Conservation (phyloP, 2,329 filamentous ascomycete species). For the Mycosphaerella sp. region DNA sequence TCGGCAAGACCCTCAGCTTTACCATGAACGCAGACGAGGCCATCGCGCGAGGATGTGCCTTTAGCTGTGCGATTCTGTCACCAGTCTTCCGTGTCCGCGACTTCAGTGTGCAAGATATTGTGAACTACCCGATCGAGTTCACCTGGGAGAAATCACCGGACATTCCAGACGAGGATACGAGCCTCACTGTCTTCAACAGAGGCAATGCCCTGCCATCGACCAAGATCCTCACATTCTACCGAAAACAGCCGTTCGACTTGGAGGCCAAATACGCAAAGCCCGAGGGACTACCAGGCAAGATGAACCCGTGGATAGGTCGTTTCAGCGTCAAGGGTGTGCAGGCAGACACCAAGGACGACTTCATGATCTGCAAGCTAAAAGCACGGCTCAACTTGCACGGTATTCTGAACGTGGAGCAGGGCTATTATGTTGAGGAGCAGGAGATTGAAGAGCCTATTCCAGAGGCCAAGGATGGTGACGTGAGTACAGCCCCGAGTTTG, state of each 20-base stretch:
- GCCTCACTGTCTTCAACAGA: conserved; percentile 93
- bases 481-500: conserved; percentile 46
- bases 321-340: conserved; percentile 99
- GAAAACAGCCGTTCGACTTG: conserved; percentile 93
- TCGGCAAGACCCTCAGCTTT: conserved; percentile 86
- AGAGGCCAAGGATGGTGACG: conserved; percentile 66
- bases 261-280: conserved; percentile 91
- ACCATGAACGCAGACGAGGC: conserved; percentile 98
- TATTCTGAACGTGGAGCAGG: conserved; percentile 90
- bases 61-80: conserved; percentile 95
- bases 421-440: conserved; percentile 96
- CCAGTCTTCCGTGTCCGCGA: conserved; percentile 98
- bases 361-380: conserved; percentile 99
- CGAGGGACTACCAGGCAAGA: conserved; percentile 78
- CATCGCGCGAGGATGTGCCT: conserved; percentile 88
- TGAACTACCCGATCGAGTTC: conserved; percentile 98
- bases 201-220: conserved; percentile 96
- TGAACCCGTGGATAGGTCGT: conserved; percentile 89
- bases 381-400: conserved; percentile 94
- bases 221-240: conserved; percentile 99
- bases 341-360: conserved; percentile 86
- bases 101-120: conserved; percentile 95
- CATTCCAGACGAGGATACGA: conserved; percentile 97
- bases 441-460: conserved; percentile 92
- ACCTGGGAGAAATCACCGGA: conserved; percentile 98